Percentiles rank a stretch among this genome's conserved stretches.
Conservation (phyloP, 371 early-diverging fungal genomes). For the Apophysomyces variabilis region DNA sequence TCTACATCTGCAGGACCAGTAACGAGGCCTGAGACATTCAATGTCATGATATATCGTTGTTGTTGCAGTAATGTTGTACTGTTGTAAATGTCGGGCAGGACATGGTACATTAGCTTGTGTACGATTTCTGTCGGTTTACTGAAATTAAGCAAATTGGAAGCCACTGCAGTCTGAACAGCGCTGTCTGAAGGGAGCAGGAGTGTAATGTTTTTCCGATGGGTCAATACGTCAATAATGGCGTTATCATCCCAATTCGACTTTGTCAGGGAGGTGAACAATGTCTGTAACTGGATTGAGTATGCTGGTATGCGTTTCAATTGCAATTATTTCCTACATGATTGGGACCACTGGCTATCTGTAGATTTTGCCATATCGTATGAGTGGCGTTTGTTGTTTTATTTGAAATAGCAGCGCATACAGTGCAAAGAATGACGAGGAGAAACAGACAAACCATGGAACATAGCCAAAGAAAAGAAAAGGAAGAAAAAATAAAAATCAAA, state of each 20-base stretch:
- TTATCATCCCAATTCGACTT: background rate
- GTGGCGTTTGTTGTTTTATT: background rate
- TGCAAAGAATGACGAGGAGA: background rate
- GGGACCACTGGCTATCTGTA: constrained; percentile 5
- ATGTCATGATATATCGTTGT: constrained; percentile 17
- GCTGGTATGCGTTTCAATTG: constrained; percentile 8
- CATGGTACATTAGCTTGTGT: constrained; percentile 19
- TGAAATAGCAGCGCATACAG: constrained; percentile 4
- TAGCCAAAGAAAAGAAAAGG: constrained; percentile 1
- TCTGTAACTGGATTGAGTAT: constrained; percentile 5
- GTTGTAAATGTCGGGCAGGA: constrained; percentile 16
- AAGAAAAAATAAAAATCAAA: background rate
- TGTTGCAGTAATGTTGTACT: constrained; percentile 17
- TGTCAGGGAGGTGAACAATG: constrained; percentile 2
- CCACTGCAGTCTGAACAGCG: constrained; percentile 14
- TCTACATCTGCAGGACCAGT: constrained; percentile 17
- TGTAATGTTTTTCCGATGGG: constrained; percentile 13
- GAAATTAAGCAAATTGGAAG: constrained; percentile 15
- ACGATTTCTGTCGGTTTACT: constrained; percentile 17
- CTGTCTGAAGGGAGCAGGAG: constrained; percentile 19
- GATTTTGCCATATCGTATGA: constrained; percentile 1
- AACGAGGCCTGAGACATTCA: constrained; percentile 23
- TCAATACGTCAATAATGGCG: background rate
- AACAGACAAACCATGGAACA: constrained; percentile 6
- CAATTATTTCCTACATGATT: constrained; percentile 2